Evolutionary conservation across 2,329 filamentous ascomycete species (phyloP), one percentile per base, ranked within the genome.

Genomic region (Fusarium pseudograminearum): DNA sequence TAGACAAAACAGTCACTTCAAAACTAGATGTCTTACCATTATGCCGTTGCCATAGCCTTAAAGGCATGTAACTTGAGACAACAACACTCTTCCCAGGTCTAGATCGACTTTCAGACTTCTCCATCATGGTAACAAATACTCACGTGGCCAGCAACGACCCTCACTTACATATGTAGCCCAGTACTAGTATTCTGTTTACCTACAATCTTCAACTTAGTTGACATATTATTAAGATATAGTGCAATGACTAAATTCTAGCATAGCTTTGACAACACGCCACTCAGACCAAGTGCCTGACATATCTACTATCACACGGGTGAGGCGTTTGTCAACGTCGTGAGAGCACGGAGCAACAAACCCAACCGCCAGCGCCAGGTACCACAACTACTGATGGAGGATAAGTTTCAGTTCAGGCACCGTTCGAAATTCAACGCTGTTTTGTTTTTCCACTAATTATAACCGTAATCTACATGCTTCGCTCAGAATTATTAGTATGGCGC

Each of bases 21-120:
- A 8, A 31, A 14, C 3, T 11, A 2, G 16, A 26, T 10, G 5
- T 4, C 16, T 10, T 10, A 40, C 36, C 6, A 38, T 18, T 10
- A 10, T n/a, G 18, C 36, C n/a, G 36, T 48, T 56, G 31, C 7
- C 15, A 41, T 12, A 4, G 7, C 2, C 11, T 10, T 16, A 12
- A 12, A 22, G 34, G 46, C n/a, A 48, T 57, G 60, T 10, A 18
- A 15, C 15, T 7, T 28, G 18, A 63, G 26, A 48, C 58, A 48
- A 44, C 4, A 26, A 4, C 22, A n/a, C 20, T 26, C 24, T 56
- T 24, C 14, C 33, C 34, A 16, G 4, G 34, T 9, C 33, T 4
- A 16, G 8, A 20, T 18, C 10, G 7, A 28, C 6, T 14, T 24
- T 24, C n/a, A 14, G 9, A 14, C 15, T 10, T 0, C 8, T 20